Evolutionary conservation across 176 grass and related monocot species (phyloP), one percentile per base, ranked within the genome.

Genomic region (Carex pumila): DNA sequence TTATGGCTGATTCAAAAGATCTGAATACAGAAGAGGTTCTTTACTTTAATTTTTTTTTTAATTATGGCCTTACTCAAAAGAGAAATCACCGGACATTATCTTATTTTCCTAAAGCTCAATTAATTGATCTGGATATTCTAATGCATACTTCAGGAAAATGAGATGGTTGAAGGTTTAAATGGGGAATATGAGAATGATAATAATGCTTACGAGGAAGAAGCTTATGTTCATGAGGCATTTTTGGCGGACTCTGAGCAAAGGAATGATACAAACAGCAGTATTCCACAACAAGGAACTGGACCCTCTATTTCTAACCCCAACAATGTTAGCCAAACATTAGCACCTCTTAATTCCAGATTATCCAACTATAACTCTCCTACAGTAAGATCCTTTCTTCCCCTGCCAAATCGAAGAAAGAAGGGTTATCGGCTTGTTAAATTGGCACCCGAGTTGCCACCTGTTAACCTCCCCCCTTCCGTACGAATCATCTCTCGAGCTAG

Each of bases 191-290:
- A 83, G 8, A 83, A 83, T 45, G 64, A 66, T 66, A 69, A 83
- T 83, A 83, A 83, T 83, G 64, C 18, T 83, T 90, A 86, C 78
- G 91, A 88, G 58, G 86, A 98, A 81, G 93, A 99, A 92, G 82
- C 88, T 3, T 99, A 92, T 87, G 91, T 99, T 84, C 94, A 99
- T 72, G 96, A 99, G 93, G 93, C 96, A 88, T 95, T 99, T 87
- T 90, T 99, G 55, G 91, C 87, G 63, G 93, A 93, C 65, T 83
- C 85, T 56, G 89, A 94, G 83, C 83, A 85, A 62, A 87, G 86
- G 63, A 92, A 85, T 70, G 64, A 62, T 65, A 47, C 85, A 87
- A 61, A 82, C 93, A 81, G 61, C 66, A 82, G 60, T 85, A 84
- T 88, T 12, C 63, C 79, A 65, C 71, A 69, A 72, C 76, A 94